phyloP scores from a whole-genome alignment of 441 rosid species.

The Sinapis alba region DNA sequence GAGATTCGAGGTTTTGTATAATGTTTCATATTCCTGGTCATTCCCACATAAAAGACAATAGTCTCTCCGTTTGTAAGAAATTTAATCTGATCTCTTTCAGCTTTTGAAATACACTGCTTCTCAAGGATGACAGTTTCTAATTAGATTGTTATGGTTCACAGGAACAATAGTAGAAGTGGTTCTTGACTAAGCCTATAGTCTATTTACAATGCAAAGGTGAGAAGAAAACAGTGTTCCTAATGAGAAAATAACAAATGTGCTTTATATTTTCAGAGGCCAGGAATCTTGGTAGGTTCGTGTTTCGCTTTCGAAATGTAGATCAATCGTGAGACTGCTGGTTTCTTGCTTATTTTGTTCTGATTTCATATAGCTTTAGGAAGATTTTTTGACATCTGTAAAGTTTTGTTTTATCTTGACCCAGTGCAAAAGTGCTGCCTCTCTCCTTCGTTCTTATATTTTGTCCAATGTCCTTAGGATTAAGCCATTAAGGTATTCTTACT shows the following conservation, averaged over 20 bases:
- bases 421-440: background rate
- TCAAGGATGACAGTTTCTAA: background rate
- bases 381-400: too few species aligned
- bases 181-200: background rate
- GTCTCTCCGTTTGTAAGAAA: background rate
- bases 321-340: background rate
- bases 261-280: background rate
- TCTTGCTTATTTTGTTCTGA: background rate
- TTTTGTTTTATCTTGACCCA: background rate
- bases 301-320: background rate
- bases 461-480: background rate
- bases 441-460: background rate
- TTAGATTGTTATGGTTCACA: background rate
- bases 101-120: background rate
- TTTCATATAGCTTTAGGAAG: background rate
- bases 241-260: background rate
- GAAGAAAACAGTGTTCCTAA: background rate
- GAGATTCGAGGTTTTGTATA: background rate
- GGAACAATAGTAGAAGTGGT: background rate
- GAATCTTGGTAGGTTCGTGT: background rate
- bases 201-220: background rate
- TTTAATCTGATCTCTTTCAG: background rate
- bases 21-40: background rate
- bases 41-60: background rate
- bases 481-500: too few species aligned